These are phyloP conservation scores for Phragmites australis DNA, from an alignment of 176 grass and related monocot genomes.

Conservation along the genomic window DNA sequence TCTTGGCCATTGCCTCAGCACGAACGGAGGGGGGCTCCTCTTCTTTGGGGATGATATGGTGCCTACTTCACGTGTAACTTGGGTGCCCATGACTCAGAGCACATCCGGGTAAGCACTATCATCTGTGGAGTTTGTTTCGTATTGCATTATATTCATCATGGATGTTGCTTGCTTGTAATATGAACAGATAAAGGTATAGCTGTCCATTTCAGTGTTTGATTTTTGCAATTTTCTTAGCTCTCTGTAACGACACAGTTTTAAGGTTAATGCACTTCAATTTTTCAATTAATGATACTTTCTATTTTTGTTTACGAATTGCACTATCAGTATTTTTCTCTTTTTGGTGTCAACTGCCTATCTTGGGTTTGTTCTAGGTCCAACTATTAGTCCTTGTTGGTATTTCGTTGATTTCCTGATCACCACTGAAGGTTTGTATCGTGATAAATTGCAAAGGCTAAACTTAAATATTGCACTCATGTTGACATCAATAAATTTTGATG, in stretches of 20 bases:
- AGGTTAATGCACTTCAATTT: not conserved
- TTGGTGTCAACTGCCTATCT: not conserved
- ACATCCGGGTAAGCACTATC: slow-evolving; percentile 50
- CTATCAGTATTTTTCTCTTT: too few species aligned
- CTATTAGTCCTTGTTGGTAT: not conserved
- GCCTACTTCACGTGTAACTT: slow-evolving; percentile 54
- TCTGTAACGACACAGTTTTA: not conserved
- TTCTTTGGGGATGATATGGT: slow-evolving; percentile 88
- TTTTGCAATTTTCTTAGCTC: not conserved
- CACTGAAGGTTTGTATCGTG: not conserved
- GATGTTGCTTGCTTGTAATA: not conserved
- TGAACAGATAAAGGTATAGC: not conserved
- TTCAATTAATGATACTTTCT: too few species aligned
- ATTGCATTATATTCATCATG: not conserved
- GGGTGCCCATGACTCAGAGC: slow-evolving; percentile 60
- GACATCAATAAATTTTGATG: not conserved
- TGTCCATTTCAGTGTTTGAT: not conserved
- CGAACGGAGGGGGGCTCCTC: slow-evolving; percentile 69
- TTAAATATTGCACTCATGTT: not conserved
- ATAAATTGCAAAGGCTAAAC: not conserved
- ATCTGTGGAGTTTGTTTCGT: not conserved
- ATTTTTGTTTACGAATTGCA: too few species aligned
- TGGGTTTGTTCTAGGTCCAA: not conserved
- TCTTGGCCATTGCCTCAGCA: slow-evolving; percentile 79
- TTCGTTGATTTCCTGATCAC: not conserved